These are phyloP conservation scores for Kingdonia uniflora DNA, from an alignment of 164 flowering plant genomes.

Conservation along the genomic window DNA sequence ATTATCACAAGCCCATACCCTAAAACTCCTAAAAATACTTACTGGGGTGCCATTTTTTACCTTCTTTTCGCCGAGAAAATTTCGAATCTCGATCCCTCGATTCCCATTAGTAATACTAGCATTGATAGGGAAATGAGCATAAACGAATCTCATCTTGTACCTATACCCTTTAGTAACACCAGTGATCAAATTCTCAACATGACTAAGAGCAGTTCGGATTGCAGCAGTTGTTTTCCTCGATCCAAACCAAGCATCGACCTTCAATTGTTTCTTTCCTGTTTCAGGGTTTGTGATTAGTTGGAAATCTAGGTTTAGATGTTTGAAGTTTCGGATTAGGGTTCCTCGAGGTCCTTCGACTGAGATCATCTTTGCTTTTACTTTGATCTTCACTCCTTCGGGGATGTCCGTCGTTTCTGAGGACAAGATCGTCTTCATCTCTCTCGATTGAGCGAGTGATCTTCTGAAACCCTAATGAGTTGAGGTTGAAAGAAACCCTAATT, in stretches of 20 bases:
- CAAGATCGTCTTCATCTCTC: conserved; percentile 14
- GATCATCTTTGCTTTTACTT: conserved; percentile 42
- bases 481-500: too few species aligned
- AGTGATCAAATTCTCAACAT: conserved; percentile 44
- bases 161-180: conserved; percentile 63
- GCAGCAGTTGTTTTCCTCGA: conserved; percentile 43
- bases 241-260: conserved; percentile 62
- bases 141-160: conserved; percentile 64
- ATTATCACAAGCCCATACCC: too few species aligned
- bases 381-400: conserved; percentile 42
- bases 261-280: conserved; percentile 42
- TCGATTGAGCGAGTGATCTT: too few species aligned
- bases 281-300: conserved; percentile 40
- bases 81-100: conserved; percentile 34
- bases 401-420: conserved; percentile 11
- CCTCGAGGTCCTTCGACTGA: conserved; percentile 13
- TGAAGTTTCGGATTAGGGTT: conserved; percentile 41
- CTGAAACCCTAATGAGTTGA: too few species aligned
- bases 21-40: too few species aligned
- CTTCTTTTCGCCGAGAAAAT: conserved; percentile 48
- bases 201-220: conserved; percentile 23
- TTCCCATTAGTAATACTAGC: conserved; percentile 35
- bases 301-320: conserved; percentile 58
- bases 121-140: conserved; percentile 67
- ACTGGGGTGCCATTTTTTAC: too few species aligned